A percentile compares a stretch with the other conserved stretches of the same genome.
phyloP scores from a whole-genome alignment of 441 rosid species.

The Syzygium malaccense region DNA sequence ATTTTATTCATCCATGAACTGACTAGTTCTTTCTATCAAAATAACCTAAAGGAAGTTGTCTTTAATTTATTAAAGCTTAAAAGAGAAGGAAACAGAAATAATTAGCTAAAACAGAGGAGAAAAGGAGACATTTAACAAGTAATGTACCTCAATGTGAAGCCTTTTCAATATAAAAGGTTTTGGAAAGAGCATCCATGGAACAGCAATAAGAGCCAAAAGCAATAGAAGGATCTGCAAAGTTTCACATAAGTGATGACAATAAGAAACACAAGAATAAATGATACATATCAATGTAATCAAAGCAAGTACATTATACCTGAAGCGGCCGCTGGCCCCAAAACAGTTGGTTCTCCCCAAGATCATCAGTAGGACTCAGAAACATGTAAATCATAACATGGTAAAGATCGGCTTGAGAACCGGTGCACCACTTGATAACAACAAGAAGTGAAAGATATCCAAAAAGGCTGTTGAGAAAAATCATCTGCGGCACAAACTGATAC shows the following conservation, averaged over 20 bases:
- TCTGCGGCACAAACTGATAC: slow-evolving; percentile 95
- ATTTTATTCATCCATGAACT: background rate
- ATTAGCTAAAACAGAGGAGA: background rate
- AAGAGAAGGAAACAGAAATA: background rate
- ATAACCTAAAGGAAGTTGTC: background rate
- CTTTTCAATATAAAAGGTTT: slow-evolving; percentile 12
- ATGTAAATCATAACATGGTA: slow-evolving; percentile 99
- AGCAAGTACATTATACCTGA: slow-evolving; percentile 33
- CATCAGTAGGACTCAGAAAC: slow-evolving; percentile 94
- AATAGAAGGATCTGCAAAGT: slow-evolving; percentile 71
- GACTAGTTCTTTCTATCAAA: background rate
- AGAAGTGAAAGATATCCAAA: slow-evolving; percentile 96
- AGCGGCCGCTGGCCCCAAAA: slow-evolving; percentile 94
- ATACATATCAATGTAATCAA: background rate
- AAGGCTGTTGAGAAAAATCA: slow-evolving; percentile 87
- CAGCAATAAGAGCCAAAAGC: slow-evolving; percentile 47
- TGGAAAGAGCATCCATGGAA: slow-evolving; percentile 8
- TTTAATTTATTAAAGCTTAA: background rate
- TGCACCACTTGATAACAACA: slow-evolving; percentile 91
- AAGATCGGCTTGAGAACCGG: slow-evolving; percentile 96
- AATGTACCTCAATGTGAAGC: slow-evolving; percentile 10
- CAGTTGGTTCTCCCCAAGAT: slow-evolving; percentile 83
- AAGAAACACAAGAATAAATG: background rate
- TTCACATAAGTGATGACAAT: background rate
- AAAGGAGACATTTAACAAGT: background rate